Conservation (phyloP, 495 filamentous ascomycete genomes). For the Tetracladium marchalianum region DNA sequence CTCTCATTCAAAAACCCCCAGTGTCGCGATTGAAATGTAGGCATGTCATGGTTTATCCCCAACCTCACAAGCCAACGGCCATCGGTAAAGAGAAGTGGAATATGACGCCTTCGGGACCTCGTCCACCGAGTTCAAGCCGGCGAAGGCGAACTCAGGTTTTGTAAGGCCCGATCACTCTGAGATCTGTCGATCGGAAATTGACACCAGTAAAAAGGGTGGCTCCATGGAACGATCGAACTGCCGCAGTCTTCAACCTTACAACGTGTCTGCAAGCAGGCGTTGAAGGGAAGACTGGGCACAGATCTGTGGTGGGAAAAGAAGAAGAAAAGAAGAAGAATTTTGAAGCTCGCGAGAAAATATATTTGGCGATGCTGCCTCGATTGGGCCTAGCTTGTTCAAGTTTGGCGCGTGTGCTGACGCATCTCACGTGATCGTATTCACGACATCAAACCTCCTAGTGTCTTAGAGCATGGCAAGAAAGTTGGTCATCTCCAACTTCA, state of each 20-base stretch:
- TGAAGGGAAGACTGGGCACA: slow-evolving; percentile 74
- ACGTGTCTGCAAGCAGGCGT: slow-evolving; percentile 34
- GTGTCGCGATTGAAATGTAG: slow-evolving; percentile 42
- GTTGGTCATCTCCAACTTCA: too few relatives aligned
- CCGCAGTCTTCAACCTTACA: slow-evolving; percentile 66
- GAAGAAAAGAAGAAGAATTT: slow-evolving; percentile 24
- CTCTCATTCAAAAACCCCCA: too few relatives aligned
- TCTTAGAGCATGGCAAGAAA: too few relatives aligned
- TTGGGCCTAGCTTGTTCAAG: too few relatives aligned
- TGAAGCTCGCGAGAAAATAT: slow-evolving; percentile 5
- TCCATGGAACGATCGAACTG: slow-evolving; percentile 79
- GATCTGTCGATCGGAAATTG: slow-evolving; percentile 91
- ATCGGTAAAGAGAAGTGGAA: slow-evolving; percentile 75
- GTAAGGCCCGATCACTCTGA: slow-evolving; percentile 55
- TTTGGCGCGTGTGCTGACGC: too few relatives aligned
- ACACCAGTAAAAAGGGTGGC: slow-evolving; percentile 65
- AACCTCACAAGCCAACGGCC: slow-evolving; percentile 75
- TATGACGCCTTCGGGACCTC: slow-evolving; percentile 63
- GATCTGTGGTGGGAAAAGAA: slow-evolving; percentile 50
- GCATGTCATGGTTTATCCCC: slow-evolving; percentile 73
- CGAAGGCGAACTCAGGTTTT: slow-evolving; percentile 59
- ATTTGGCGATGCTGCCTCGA: neutral
- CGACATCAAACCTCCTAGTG: too few relatives aligned
- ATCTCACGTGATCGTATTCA: too few relatives aligned
- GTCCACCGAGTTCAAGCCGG: slow-evolving; percentile 56